Evolutionary conservation across 2,329 filamentous ascomycete species (phyloP).

Genomic region (Botrytis fragariae): DNA sequence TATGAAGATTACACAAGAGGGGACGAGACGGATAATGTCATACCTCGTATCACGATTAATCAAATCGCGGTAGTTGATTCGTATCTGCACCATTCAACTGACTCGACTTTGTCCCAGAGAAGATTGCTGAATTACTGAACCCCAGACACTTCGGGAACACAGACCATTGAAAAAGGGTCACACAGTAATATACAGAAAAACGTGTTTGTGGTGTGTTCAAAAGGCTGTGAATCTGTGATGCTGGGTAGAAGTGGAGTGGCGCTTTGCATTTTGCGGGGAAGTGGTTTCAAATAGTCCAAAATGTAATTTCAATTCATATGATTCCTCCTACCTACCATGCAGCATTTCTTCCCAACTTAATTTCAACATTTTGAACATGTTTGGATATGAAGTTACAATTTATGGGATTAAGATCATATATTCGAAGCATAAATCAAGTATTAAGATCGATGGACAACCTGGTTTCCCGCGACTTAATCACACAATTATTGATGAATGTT

Average conservation of each 20-base stretch:
- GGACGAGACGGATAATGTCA: no score
- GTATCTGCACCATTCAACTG: neutral
- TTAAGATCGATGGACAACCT: neutral
- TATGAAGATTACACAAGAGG: neutral
- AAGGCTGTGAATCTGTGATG: neutral
- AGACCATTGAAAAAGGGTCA: neutral
- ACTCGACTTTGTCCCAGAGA: neutral
- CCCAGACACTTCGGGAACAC: neutral
- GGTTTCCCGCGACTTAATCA: neutral
- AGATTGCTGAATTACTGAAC: neutral
- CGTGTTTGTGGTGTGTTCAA: neutral
- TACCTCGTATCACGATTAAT: neutral
- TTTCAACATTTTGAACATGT: neutral
- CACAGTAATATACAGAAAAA: neutral
- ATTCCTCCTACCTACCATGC: neutral
- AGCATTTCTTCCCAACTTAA: neutral
- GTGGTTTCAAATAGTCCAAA: conserved; percentile 12
- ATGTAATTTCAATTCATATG: neutral
- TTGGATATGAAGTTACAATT: neutral
- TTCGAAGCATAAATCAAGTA: neutral
- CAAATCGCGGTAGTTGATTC: conserved; percentile 1
- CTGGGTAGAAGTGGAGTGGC: conserved; percentile 12
- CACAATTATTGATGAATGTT: neutral
- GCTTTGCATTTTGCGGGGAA: conserved; percentile 19
- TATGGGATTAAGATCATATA: neutral